Base-by-base conservation (phyloP, 805 yeast species). In the Kodamaea restingae region DNA sequence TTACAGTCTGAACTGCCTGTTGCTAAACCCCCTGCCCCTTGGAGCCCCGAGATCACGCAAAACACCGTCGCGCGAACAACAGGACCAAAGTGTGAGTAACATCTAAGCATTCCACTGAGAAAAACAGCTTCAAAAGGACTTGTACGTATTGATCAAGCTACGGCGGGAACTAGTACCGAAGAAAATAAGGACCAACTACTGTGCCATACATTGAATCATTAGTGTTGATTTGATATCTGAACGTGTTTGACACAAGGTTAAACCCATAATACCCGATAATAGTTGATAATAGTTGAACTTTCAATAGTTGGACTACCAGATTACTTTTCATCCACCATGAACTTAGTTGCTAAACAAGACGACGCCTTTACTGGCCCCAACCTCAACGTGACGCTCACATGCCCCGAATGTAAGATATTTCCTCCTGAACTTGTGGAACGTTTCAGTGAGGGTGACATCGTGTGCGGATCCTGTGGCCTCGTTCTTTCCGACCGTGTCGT, bases 371-470 rank as follows among this genome's bases (percentile, higher is more conserved):
- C 58, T 43, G 95, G 93, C 22, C 88, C 88, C 15, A 85, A 91
- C 65, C 72, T 91, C 57, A 91, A 88, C 60, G 88, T 91, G 49
- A 85, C 87, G 10, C 71, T 91, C 46, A 81, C 91, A 12, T 91
- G 98, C 60, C 98, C 98, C 2, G 98, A 91, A 57, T 91, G 98
- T 67, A 84, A 88, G 58, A 90, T 86, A 24, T 86, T 80, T 55
- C 98, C 98, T 10, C 98, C 98, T 3, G 95, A 91, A 55, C 72
- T 91, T 47, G 86, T 90, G 18, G 98, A 91, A 66, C 71, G 97
- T 50, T 95, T 90, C 55, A 84, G 95, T 51, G 98, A 91, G 60
- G 98, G 98, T 30, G 98, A 91, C 62, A 88, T 93, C 52, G 96
- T 91, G n/a, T 91, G 98, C 68, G 98, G 96, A 2, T 74, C 88